These are phyloP conservation scores for Cynanchum wilfordii DNA, from an alignment of 257 asterid species.

Conservation along the genomic window DNA sequence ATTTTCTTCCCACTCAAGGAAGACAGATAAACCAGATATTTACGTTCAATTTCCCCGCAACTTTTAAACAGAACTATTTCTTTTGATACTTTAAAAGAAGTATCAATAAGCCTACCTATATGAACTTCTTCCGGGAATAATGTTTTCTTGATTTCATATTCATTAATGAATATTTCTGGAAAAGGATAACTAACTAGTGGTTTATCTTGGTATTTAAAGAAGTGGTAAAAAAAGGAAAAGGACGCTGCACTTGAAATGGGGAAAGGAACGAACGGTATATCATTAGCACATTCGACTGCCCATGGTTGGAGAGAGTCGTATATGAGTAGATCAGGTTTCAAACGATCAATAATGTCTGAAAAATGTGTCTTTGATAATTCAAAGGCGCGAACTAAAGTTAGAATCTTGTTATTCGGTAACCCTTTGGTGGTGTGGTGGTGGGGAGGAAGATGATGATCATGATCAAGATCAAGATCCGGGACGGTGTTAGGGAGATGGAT, in stretches of 20 bases:
- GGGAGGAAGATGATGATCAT: conserved; percentile 10
- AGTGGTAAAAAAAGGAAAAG: not conserved
- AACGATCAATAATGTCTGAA: not conserved
- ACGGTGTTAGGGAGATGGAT: not conserved
- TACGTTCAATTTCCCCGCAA: conserved; percentile 1
- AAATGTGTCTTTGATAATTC: not conserved
- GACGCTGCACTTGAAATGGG: not conserved
- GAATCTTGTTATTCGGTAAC: conserved; percentile 9
- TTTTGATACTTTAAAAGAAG: not conserved
- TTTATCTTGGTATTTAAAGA: not conserved
- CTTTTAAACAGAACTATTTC: conserved; percentile 15
- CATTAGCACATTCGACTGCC: conserved; percentile 11
- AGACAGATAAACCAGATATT: conserved; percentile 15
- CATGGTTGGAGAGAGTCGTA: conserved; percentile 15
- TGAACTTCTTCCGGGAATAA: not conserved
- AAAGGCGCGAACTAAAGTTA: not conserved
- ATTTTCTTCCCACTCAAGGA: conserved; percentile 7
- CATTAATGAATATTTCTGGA: not conserved
- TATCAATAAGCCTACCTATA: not conserved
- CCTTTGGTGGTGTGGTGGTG: conserved; percentile 20
- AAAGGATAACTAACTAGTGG: not conserved
- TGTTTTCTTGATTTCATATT: not conserved
- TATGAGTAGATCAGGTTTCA: conserved; percentile 17
- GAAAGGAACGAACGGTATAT: conserved; percentile 7
- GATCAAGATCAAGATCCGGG: not conserved